Percentiles rank a stretch among this genome's conserved stretches.
These are phyloP conservation scores for Halenospora varia DNA, from an alignment of 495 filamentous ascomycete species.

Conservation along the genomic window DNA sequence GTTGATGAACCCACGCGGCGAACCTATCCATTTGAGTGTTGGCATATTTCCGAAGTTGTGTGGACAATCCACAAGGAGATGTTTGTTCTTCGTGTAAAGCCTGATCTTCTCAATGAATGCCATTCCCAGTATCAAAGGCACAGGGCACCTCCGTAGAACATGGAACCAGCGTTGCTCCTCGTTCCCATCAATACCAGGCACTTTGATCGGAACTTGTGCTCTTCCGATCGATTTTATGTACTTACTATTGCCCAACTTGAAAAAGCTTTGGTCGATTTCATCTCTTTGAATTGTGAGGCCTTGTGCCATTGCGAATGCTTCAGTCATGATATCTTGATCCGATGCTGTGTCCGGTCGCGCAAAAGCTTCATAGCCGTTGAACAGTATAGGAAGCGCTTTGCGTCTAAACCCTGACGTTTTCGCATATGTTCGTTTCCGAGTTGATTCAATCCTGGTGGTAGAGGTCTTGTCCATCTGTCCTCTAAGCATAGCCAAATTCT, in stretches of 20 bases:
- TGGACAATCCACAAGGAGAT: constrained; percentile 1
- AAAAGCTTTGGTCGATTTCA: background rate
- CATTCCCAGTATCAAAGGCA: constrained; percentile 3
- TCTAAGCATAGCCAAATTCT: too few relatives aligned
- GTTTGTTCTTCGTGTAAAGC: constrained; percentile 2
- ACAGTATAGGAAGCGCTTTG: background rate
- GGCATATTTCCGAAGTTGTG: background rate
- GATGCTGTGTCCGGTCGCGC: background rate
- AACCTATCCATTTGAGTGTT: constrained; percentile 3
- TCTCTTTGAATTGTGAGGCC: background rate
- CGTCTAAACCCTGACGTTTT: too few relatives aligned
- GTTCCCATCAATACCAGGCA: background rate
- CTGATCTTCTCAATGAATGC: constrained; percentile 1
- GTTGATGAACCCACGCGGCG: background rate
- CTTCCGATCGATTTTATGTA: background rate
- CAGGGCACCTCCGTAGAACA: background rate
- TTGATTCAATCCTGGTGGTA: too few relatives aligned
- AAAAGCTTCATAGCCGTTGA: too few relatives aligned
- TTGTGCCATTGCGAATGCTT: background rate
- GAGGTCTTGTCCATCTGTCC: too few relatives aligned
- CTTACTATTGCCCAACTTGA: background rate
- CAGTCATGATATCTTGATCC: background rate
- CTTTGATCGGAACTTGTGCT: background rate
- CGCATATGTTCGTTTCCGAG: too few relatives aligned
- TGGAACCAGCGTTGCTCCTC: constrained; percentile 7